These are phyloP conservation scores for Exsudoporus frostii DNA, from an alignment of 768 basidiomycete species.

Conservation along the genomic window DNA sequence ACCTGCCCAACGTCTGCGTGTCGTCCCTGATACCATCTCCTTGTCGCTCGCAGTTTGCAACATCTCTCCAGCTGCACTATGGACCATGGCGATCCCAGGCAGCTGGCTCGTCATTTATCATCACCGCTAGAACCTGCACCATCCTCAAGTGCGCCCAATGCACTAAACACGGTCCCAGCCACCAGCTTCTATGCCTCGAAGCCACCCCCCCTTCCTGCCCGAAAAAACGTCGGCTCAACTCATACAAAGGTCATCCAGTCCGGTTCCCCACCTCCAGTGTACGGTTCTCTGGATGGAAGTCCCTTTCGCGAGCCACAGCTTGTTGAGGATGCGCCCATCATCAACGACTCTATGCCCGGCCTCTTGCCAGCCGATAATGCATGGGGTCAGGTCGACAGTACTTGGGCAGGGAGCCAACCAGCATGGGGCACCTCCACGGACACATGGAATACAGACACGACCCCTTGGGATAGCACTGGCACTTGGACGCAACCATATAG, in stretches of 20 bases:
- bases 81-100: constrained; percentile 47
- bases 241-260: constrained; percentile 35
- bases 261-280: constrained; percentile 27
- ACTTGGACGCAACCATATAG: constrained; percentile 24
- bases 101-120: constrained; percentile 28
- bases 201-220: constrained; percentile 36
- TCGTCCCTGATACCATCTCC: constrained; percentile 7
- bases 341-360: constrained; percentile 35
- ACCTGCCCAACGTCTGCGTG: not conserved
- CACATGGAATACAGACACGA: constrained; percentile 19
- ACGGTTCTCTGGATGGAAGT: constrained; percentile 20
- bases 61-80: constrained; percentile 28
- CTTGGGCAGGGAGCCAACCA: constrained; percentile 15
- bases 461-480: constrained; percentile 25
- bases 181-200: constrained; percentile 29
- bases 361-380: constrained; percentile 34
- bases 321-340: constrained; percentile 41
- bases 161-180: constrained; percentile 26
- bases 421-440: constrained; percentile 14
- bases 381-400: constrained; percentile 15
- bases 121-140: constrained; percentile 45
- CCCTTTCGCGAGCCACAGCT: constrained; percentile 56
- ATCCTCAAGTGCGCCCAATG: constrained; percentile 30
- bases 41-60: not conserved
- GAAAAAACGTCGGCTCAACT: constrained; percentile 35